These are phyloP conservation scores for Viola odorata DNA, from an alignment of 345 rosid species.

Conservation along the genomic window DNA sequence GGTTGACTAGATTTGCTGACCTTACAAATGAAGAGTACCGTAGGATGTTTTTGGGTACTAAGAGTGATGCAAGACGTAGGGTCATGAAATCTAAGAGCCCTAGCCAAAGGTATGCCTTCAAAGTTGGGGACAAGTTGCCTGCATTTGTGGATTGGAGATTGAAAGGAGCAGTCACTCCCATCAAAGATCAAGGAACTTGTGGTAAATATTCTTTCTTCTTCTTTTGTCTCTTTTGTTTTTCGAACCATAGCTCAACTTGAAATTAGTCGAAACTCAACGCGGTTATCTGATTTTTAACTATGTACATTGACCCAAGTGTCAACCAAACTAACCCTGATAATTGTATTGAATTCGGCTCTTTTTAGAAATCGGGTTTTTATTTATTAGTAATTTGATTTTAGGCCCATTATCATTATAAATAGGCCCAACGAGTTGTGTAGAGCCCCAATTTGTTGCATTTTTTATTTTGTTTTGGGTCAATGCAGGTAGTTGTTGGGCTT, in stretches of 20 bases:
- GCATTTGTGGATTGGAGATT: constrained; percentile 17
- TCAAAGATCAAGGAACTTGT: constrained; percentile 27
- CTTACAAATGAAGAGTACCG: constrained; percentile 24
- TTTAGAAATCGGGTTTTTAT: too few species aligned
- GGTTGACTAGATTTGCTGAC: constrained; percentile 19
- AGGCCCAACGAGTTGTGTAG: too few species aligned
- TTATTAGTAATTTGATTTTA: too few species aligned
- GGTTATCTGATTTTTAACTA: too few species aligned
- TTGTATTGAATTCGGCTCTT: too few species aligned
- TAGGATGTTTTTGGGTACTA: constrained; percentile 12
- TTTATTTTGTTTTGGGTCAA: background rate
- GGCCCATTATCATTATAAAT: too few species aligned
- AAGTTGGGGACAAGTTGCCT: constrained; percentile 9
- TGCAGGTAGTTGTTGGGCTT: constrained; percentile 15
- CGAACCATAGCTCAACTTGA: too few species aligned
- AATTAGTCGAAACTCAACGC: too few species aligned
- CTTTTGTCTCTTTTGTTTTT: too few species aligned
- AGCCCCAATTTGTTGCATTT: too few species aligned
- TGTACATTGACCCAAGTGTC: too few species aligned
- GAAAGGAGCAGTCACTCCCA: constrained; percentile 12
- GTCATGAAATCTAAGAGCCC: constrained; percentile 12
- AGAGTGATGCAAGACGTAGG: constrained; percentile 10
- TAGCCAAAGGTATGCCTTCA: constrained; percentile 14
- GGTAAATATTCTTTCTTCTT: constrained; percentile 8
- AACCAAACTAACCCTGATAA: too few species aligned